Conservation (phyloP, 73 alveolate genomes). For the Stentor roeselii region DNA sequence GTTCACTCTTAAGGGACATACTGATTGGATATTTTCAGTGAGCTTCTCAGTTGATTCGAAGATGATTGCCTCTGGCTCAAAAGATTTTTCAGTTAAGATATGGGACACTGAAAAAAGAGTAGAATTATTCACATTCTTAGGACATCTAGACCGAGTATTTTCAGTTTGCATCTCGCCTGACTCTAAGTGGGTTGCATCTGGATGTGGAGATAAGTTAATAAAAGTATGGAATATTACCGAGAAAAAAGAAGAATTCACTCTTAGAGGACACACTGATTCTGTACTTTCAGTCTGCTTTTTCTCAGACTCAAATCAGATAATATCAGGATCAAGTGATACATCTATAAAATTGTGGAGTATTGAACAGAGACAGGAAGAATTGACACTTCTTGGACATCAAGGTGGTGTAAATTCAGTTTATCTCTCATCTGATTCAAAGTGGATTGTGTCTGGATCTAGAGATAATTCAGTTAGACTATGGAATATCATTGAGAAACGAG, state of each 20-base stretch:
- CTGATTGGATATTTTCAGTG: constrained; percentile 95
- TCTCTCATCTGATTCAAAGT: constrained; percentile 91
- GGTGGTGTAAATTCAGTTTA: constrained; percentile 87
- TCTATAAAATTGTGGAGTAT: constrained; percentile 97
- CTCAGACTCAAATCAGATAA: constrained; percentile 88
- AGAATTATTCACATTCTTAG: constrained; percentile 81
- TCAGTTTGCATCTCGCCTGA: constrained; percentile 89
- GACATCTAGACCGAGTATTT: constrained; percentile 84
- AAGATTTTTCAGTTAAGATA: constrained; percentile 86
- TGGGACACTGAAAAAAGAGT: constrained; percentile 89
- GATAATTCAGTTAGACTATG: constrained; percentile 87
- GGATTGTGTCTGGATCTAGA: constrained; percentile 94
- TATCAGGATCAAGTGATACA: constrained; percentile 89
- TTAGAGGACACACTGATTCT: constrained; percentile 92
- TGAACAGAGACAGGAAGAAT: constrained; percentile 90
- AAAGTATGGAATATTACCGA: constrained; percentile 95
- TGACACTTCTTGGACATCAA: constrained; percentile 97
- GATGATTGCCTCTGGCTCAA: constrained; percentile 91
- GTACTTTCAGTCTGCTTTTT: constrained; percentile 88
- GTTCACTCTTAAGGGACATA: constrained; percentile 84
- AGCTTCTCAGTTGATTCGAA: constrained; percentile 94
- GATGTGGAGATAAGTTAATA: constrained; percentile 86
- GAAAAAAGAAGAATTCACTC: constrained; percentile 72
- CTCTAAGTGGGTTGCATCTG: constrained; percentile 82
- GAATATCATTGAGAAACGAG: too few relatives aligned